Evolutionary conservation across 441 rosid species (phyloP).

Genomic region (Populus hybrid): DNA sequence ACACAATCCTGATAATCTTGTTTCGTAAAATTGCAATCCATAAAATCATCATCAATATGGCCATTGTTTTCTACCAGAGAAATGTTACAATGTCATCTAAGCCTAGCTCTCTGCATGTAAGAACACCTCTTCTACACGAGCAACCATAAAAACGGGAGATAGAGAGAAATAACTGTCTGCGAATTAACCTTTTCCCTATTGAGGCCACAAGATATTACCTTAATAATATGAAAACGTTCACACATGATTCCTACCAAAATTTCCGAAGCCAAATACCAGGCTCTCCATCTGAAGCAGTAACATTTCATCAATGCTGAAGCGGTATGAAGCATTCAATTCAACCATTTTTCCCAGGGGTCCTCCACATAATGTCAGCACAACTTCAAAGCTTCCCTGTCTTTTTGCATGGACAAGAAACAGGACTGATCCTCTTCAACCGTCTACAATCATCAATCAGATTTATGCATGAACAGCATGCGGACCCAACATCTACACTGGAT

Average conservation of each 20-base stretch:
- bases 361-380: neutral
- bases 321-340: neutral
- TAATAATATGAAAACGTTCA: neutral
- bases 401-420: neutral
- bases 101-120: neutral
- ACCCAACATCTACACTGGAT: neutral
- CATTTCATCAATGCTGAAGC: neutral
- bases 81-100: neutral
- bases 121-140: neutral
- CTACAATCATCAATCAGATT: neutral
- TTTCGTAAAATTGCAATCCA: neutral
- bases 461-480: neutral
- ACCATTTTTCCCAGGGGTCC: neutral
- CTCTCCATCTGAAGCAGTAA: neutral
- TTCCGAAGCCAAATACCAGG: neutral
- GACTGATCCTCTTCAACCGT: neutral
- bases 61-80: neutral
- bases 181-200: neutral
- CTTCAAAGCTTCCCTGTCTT: neutral
- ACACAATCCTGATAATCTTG: neutral
- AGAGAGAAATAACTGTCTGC: neutral
- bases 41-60: neutral
- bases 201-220: neutral
- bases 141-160: neutral
- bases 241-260: conserved; percentile 2